Base-by-base conservation (phyloP, 164 flowering plant species). In the Vitis riparia region DNA sequence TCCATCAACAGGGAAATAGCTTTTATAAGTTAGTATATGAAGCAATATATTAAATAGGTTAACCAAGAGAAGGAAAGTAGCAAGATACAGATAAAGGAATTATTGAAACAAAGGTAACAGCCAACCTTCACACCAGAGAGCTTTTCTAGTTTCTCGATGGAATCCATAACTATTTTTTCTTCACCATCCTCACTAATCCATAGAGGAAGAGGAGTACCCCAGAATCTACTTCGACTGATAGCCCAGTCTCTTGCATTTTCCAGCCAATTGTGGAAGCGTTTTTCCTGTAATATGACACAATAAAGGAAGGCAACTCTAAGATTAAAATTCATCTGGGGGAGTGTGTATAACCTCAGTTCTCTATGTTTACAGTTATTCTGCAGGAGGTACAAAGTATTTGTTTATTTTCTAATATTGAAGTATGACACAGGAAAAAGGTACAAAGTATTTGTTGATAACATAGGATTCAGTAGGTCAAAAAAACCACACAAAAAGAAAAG, bases 181-280 rank as follows among this genome's bases (percentile, higher is more conserved):
- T 86, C 85, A 9, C 94, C 90, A 79, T 96, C 99, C 53, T 92
- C 91, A 74, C 99, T 96, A 9, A 88, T 86, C 98, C 99, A 96
- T 9, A 93, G 19, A 49, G 98, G 99, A 71, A 96, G 89, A 77
- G 99, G 99, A 55, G 99, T 96, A 23, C 99, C 99, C 99, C 99
- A 96, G 74, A 96, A 96, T 74, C 99, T 89, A 82, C 95, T 96
- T 68, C 98, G 86, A 74, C 97, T 91, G 9, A 96, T 83, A 71
- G 97, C 97, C 99, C 99, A 96, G 74, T 96, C 99, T 79, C 97
- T 84, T 37, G 99, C 99, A 91, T 92, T 96, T 82, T 91, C 97
- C 62, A 96, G 85, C 99, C 99, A 96, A 80, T 96, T 96, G 85
- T 96, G 98, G 51, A 96, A 96, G 14, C 99, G 90, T 65, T 96